Conservation (phyloP, 1,284 basidiomycete genomes). For the Trametes pubescens region DNA sequence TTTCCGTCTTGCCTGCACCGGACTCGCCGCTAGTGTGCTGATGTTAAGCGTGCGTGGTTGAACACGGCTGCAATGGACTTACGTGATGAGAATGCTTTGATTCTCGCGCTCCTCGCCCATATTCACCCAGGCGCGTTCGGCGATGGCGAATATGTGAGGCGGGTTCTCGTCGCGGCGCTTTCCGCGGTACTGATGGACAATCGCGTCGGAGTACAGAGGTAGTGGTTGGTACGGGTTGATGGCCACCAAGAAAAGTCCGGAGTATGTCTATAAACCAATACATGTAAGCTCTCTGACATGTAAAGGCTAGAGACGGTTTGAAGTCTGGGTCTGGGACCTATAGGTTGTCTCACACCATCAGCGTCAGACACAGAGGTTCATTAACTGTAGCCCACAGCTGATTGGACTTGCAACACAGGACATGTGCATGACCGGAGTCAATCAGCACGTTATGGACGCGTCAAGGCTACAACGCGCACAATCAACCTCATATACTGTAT, state of each 20-base stretch:
- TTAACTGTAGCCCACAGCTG: too few species aligned
- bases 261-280: slow-evolving; percentile 78
- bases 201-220: slow-evolving; percentile 93
- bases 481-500: too few species aligned
- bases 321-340: too few species aligned
- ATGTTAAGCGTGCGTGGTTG: neutral
- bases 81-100: slow-evolving; percentile 99
- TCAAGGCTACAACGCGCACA: too few species aligned
- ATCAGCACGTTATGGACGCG: too few species aligned
- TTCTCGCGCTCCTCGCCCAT: slow-evolving; percentile 98
- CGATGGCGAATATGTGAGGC: slow-evolving; percentile 97
- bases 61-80: slow-evolving; percentile 46
- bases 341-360: too few species aligned
- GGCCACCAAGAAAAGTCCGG: slow-evolving; percentile 96
- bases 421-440: too few species aligned
- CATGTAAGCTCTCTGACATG: neutral
- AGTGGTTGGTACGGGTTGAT: slow-evolving; percentile 97
- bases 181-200: slow-evolving; percentile 92
- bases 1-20: slow-evolving; percentile 99
- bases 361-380: too few species aligned
- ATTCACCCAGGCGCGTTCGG: slow-evolving; percentile 97
- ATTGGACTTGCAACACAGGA: too few species aligned
- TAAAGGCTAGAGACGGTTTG: neutral
- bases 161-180: slow-evolving; percentile 94
- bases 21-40: slow-evolving; percentile 84